Base-by-base conservation (phyloP, 768 basidiomycete genomes). In the Leucocoprinus leucothites region DNA sequence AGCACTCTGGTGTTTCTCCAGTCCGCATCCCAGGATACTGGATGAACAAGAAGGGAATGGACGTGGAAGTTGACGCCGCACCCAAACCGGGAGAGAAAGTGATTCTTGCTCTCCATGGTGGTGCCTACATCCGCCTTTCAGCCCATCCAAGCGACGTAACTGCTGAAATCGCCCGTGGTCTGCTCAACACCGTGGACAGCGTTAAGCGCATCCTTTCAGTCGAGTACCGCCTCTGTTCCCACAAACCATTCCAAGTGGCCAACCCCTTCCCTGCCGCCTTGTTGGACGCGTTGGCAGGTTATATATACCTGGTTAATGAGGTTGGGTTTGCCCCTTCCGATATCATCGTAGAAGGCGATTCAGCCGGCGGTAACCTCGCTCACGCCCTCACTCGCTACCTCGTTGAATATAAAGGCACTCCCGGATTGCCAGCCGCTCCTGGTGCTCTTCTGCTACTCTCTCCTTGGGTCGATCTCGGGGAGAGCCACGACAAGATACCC, bases 231-330 rank as follows among this genome's bases (percentile, higher is more conserved):
- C 78, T 86, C 42, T 81, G 82, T 36, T 69, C 81, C 5, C 64
- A 69, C 11, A 64, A 71, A 47, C 76, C 81, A 24, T 70, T 70
- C 62, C 57, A 64, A 25, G 67, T 72, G 11, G 69, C 68, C 3
- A 74, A 84, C 57, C 79, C 88, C 7, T 93, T 93, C 73, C 91
- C 91, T 0, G 74, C 86, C 0, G 87, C 87, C 18, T 73, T 94
- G 0, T 69, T 93, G 13, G 90, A 94, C 63, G 84, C 82, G 2
- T 69, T 92, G 9, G 80, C 86, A 1, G 89, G 85, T 6, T 94
- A 91, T 66, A 69, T 77, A 44, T 86, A 91, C 65, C 83, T 91
- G 19, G 74, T 87, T 35, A 71, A 79, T 47, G 69, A 63, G 8
- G 70, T 86, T 24, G 80, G 82, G 0, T 84, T 89, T 64, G 58